Evolutionary conservation across 1,284 basidiomycete species (phyloP).

Genomic region (Rhodotorula sp.): DNA sequence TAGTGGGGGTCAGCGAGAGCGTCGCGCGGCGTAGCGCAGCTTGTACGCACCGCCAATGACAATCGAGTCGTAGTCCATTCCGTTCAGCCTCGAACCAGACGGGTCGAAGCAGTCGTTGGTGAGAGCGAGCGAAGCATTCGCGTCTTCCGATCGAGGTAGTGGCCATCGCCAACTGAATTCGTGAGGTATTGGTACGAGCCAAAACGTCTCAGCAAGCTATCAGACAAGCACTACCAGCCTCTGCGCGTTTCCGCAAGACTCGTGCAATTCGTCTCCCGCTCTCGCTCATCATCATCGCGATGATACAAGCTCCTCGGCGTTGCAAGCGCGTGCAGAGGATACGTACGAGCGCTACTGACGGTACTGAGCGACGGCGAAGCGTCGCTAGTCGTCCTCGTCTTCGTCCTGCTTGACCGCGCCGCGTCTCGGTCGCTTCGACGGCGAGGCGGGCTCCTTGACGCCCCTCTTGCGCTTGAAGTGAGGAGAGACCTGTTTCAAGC

Average conservation of each 20-base stretch:
- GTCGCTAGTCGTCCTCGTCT: background rate
- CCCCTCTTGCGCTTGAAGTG: conserved; percentile 14
- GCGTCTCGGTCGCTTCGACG: background rate
- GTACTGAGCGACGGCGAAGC: background rate
- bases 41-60: background rate
- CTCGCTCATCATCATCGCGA: too few species aligned
- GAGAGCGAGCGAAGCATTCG: too few species aligned
- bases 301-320: too few species aligned
- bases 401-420: background rate
- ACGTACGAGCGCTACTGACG: too few species aligned
- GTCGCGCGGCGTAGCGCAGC: conserved; percentile 50
- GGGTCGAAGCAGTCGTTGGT: background rate
- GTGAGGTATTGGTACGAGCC: too few species aligned
- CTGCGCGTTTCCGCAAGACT: too few species aligned
- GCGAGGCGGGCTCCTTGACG: background rate
- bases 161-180: too few species aligned
- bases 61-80: background rate
- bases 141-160: too few species aligned
- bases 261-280: too few species aligned
- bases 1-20: background rate
- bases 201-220: too few species aligned
- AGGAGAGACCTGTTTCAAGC: conserved; percentile 8
- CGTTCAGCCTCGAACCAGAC: background rate
- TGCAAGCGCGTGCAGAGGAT: too few species aligned
- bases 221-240: too few species aligned